Percentiles rank a stretch among this genome's conserved stretches.
Evolutionary conservation across 2,329 filamentous ascomycete genomes (phyloP).

Genomic region (Colletotrichum liriopes): DNA sequence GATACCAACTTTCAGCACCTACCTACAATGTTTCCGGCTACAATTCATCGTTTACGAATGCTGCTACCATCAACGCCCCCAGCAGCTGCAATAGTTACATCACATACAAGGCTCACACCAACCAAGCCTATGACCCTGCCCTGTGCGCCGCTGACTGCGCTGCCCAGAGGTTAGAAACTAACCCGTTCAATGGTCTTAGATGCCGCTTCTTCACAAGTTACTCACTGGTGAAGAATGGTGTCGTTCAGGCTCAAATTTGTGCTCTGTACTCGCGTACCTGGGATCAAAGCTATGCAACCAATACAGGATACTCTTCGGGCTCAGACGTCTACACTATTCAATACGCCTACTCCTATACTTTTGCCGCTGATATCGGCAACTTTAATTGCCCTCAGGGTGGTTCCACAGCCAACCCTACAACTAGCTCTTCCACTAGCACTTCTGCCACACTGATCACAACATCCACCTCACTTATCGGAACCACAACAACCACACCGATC

Average conservation of each 20-base stretch:
- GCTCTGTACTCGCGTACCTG: slow-evolving; percentile 27
- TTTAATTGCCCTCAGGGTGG: slow-evolving; percentile 12
- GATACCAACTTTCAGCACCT: slow-evolving; percentile 26
- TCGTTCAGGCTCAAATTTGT: slow-evolving; percentile 28
- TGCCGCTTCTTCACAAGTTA: slow-evolving; percentile 33
- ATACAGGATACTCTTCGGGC: slow-evolving; percentile 24
- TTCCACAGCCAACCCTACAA: not conserved
- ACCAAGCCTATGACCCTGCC: slow-evolving; percentile 19
- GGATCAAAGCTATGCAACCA: slow-evolving; percentile 23
- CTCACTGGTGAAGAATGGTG: slow-evolving; percentile 23
- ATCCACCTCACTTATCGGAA: not conserved
- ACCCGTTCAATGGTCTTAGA: slow-evolving; percentile 18
- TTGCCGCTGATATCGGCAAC: not conserved
- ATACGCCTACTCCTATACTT: slow-evolving; percentile 22
- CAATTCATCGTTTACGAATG: slow-evolving; percentile 14
- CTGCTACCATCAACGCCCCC: slow-evolving; percentile 35
- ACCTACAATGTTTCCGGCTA: slow-evolving; percentile 21
- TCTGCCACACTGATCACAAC: not conserved
- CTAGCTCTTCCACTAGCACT: not conserved
- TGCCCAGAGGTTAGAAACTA: slow-evolving; percentile 10
- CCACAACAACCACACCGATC: not conserved
- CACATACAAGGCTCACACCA: slow-evolving; percentile 28
- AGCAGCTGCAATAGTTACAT: slow-evolving; percentile 31
- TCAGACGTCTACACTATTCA: slow-evolving; percentile 29
- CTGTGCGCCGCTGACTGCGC: slow-evolving; percentile 30